Conservation (phyloP, 2,329 filamentous ascomycete genomes). For the Colletotrichum somersetense region DNA sequence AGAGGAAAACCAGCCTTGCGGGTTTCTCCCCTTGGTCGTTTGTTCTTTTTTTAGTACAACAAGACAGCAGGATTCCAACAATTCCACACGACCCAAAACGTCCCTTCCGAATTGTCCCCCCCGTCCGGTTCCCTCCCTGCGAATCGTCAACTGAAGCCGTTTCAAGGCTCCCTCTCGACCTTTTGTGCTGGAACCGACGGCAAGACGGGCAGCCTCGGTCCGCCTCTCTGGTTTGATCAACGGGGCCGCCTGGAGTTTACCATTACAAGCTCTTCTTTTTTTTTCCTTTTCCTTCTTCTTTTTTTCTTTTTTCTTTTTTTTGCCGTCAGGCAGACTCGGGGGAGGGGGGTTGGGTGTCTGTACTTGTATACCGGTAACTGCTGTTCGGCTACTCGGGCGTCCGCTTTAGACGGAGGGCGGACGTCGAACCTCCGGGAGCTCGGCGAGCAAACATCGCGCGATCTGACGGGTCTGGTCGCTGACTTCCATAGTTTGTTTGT, state of each 20-base stretch:
- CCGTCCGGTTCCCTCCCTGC: too few relatives aligned
- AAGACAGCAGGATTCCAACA: too few relatives aligned
- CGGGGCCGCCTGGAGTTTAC: background rate
- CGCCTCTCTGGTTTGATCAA: constrained; percentile 15
- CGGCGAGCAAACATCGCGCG: background rate
- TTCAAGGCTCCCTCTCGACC: constrained; percentile 11
- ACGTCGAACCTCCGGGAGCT: background rate
- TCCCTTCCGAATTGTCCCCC: too few relatives aligned
- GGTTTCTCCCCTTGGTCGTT: too few relatives aligned
- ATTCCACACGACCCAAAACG: too few relatives aligned
- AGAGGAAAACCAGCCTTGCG: background rate
- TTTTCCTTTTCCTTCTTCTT: too few relatives aligned
- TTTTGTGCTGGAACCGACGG: constrained; percentile 17
- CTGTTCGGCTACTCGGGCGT: background rate
- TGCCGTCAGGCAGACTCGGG: background rate
- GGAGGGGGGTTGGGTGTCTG: too few relatives aligned
- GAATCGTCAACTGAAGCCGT: constrained; percentile 17
- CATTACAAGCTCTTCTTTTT: background rate
- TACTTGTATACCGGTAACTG: background rate
- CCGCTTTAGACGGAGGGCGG: background rate
- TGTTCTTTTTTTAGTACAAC: constrained; percentile 23
- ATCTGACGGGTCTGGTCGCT: background rate
- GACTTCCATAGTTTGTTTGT: background rate
- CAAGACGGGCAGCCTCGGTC: background rate
- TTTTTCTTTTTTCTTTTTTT: too few relatives aligned